phyloP scores from a whole-genome alignment of 164 flowering plant species.

The Sextonia rubra region DNA sequence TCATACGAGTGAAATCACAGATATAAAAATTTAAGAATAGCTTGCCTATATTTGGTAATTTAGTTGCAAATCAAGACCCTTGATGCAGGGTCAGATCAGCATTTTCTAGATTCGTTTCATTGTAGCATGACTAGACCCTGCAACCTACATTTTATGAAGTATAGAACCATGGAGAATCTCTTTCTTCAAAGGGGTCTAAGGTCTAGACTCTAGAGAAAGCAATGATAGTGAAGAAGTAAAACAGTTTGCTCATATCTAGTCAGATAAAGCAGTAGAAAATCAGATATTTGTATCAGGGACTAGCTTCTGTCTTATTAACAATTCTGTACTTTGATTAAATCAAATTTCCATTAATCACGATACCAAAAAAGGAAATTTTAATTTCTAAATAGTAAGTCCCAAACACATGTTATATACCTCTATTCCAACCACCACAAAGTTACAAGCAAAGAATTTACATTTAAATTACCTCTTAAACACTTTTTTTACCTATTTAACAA shows the following conservation, averaged over 20 bases:
- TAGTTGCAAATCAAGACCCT: neutral
- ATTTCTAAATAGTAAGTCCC: neutral
- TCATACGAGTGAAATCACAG: no score
- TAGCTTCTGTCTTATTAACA: neutral
- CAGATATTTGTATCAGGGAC: neutral
- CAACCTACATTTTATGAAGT: neutral
- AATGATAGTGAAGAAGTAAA: no score
- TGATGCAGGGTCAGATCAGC: neutral
- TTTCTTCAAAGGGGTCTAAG: neutral
- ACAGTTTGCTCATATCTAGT: neutral
- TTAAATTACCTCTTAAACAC: neutral
- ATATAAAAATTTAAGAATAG: no score
- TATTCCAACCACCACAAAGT: neutral
- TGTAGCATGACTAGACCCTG: no score
- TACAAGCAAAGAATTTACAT: neutral
- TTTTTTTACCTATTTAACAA: neutral
- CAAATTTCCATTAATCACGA: neutral
- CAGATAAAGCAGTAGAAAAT: no score
- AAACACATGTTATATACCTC: neutral
- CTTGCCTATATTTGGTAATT: no score
- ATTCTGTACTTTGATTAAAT: neutral
- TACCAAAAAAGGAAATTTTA: neutral
- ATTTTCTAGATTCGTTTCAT: no score
- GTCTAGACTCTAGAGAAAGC: neutral
- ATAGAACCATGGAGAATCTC: neutral